Conservation (phyloP, 208 protist species). For the Naegleria gruberi region DNA sequence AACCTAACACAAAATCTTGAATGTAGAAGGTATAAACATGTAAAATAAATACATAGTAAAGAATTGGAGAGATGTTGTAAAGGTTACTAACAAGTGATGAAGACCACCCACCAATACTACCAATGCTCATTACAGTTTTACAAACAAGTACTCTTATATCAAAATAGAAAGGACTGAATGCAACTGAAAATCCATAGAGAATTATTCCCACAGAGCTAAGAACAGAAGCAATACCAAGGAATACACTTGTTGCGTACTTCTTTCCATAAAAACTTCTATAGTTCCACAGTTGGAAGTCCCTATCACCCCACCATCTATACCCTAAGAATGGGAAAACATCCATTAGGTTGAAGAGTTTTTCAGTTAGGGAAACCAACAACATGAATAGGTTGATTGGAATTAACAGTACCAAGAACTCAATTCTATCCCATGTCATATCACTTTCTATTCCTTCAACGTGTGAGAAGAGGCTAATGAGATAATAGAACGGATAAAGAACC, state of each 20-base stretch:
- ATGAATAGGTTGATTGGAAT: too few relatives aligned
- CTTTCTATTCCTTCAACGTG: too few relatives aligned
- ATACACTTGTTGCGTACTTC: not conserved
- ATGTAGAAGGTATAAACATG: not conserved
- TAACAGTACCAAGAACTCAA: too few relatives aligned
- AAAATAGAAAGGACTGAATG: not conserved
- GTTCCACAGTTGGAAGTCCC: not conserved
- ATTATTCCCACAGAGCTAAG: not conserved
- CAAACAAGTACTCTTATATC: not conserved
- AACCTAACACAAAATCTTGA: not conserved
- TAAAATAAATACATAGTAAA: not conserved
- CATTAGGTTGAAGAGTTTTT: too few relatives aligned
- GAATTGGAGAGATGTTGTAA: not conserved
- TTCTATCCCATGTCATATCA: too few relatives aligned
- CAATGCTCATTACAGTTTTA: not conserved
- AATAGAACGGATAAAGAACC: not conserved
- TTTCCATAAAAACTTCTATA: not conserved
- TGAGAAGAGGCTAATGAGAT: not conserved
- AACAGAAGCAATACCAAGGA: not conserved
- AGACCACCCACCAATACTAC: too few relatives aligned
- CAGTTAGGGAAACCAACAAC: too few relatives aligned
- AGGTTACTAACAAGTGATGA: not conserved
- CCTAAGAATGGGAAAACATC: not conserved
- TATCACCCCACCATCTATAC: not conserved
- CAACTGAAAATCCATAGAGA: not conserved